These are phyloP conservation scores for Colletotrichum spaethianum DNA, from an alignment of 2,329 filamentous ascomycete species.

Conservation along the genomic window DNA sequence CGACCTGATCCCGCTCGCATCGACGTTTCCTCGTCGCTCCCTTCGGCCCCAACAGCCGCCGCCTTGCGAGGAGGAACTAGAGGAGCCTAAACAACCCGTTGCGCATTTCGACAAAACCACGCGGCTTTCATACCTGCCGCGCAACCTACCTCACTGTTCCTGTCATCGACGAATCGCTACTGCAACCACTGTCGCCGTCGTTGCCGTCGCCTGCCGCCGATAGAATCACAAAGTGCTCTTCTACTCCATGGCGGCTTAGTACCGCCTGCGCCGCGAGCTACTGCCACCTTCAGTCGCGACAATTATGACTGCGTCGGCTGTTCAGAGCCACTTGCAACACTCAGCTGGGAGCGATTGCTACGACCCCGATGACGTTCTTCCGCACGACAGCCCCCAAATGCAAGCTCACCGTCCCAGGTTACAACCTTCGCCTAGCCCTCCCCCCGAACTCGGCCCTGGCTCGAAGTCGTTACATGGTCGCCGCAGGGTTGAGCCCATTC, in stretches of 20 bases:
- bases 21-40: slow-evolving; percentile 19
- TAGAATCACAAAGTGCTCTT: not conserved
- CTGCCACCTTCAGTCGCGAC: slow-evolving; percentile 46
- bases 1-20: slow-evolving; percentile 7
- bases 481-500: slow-evolving; percentile 68
- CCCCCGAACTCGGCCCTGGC: slow-evolving; percentile 54
- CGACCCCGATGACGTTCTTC: slow-evolving; percentile 60
- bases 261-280: slow-evolving; percentile 37
- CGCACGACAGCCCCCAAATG: slow-evolving; percentile 57
- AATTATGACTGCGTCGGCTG: slow-evolving; percentile 58
- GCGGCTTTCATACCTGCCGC: not conserved
- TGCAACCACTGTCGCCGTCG: not conserved
- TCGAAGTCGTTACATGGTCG: slow-evolving; percentile 66
- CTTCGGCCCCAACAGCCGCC: slow-evolving; percentile 33
- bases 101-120: not conserved
- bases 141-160: not conserved
- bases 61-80: slow-evolving; percentile 17
- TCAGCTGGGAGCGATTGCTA: slow-evolving; percentile 53
- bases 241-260: slow-evolving; percentile 52
- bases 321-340: slow-evolving; percentile 51
- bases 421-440: slow-evolving; percentile 62
- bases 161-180: not conserved
- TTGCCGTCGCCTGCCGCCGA: slow-evolving; percentile 1
- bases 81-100: not conserved
- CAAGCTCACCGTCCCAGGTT: slow-evolving; percentile 41